These are phyloP conservation scores for Anthracocystis setariae DNA, from an alignment of 1,284 basidiomycete genomes.

Conservation along the genomic window DNA sequence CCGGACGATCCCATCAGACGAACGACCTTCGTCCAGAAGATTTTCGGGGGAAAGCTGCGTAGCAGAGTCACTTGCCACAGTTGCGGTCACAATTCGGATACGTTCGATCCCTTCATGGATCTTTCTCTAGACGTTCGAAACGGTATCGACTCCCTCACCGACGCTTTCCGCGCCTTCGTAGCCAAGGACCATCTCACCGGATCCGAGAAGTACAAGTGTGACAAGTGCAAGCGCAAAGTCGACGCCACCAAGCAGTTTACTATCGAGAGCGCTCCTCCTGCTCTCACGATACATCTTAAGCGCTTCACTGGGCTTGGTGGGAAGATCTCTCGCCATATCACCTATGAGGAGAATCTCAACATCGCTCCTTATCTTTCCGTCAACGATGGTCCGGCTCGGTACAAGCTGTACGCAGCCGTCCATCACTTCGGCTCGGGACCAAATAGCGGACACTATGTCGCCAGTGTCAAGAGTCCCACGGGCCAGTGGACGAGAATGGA, in stretches of 20 bases:
- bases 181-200: slow-evolving; percentile 85
- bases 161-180: slow-evolving; percentile 84
- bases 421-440: slow-evolving; percentile 91
- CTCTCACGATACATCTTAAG: slow-evolving; percentile 97
- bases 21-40: slow-evolving; percentile 90
- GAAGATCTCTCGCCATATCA: slow-evolving; percentile 75
- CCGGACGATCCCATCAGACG: slow-evolving; percentile 74
- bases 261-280: slow-evolving; percentile 84
- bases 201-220: slow-evolving; percentile 96
- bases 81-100: slow-evolving; percentile 91
- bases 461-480: slow-evolving; percentile 79
- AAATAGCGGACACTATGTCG: slow-evolving; percentile 95
- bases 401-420: slow-evolving; percentile 89
- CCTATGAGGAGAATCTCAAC: slow-evolving; percentile 82
- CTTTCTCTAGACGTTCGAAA: slow-evolving; percentile 73
- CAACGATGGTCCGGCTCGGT: slow-evolving; percentile 72
- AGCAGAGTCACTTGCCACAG: slow-evolving; percentile 89
- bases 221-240: slow-evolving; percentile 90
- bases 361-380: slow-evolving; percentile 86
- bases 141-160: slow-evolving; percentile 74
- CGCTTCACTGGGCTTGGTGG: slow-evolving; percentile 86
- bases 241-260: slow-evolving; percentile 88
- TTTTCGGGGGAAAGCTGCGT: slow-evolving; percentile 91
- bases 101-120: slow-evolving; percentile 93
- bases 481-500: slow-evolving; percentile 92